Evolutionary conservation across 352 stramenopile species (phyloP).

Genomic region (Globisporangium polare): DNA sequence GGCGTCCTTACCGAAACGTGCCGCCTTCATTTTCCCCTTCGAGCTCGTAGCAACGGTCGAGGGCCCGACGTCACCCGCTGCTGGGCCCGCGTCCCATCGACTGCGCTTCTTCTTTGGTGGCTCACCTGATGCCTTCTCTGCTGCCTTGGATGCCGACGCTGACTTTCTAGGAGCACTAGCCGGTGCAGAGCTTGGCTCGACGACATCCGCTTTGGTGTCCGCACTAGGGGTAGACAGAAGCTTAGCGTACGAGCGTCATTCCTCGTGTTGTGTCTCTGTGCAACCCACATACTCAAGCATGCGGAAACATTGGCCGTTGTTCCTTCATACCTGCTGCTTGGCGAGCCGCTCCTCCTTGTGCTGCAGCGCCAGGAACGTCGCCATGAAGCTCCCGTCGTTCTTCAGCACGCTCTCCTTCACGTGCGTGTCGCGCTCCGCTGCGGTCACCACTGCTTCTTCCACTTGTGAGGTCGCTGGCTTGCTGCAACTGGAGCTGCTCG

Average conservation of each 20-base stretch:
- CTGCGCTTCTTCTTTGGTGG: conserved; percentile 15
- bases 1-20: neutral
- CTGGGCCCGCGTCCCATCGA: conserved; percentile 12
- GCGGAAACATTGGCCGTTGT: neutral
- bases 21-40: neutral
- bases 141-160: no score
- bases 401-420: conserved; percentile 17
- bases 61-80: neutral
- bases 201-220: neutral
- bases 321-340: conserved; percentile 7
- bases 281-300: neutral
- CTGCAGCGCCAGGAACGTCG: conserved; percentile 20
- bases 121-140: no score
- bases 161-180: neutral
- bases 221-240: conserved; percentile 5
- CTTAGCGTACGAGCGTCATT: conserved; percentile 5
- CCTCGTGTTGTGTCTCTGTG: neutral
- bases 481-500: neutral
- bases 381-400: conserved; percentile 23
- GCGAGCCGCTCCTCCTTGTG: conserved; percentile 16
- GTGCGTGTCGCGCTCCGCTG: conserved; percentile 12
- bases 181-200: neutral
- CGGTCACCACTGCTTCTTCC: conserved; percentile 8
- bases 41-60: neutral
- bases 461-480: neutral